Evolutionary conservation across 2,329 filamentous ascomycete genomes (phyloP).

Genomic region (Fusarium zealandicum): DNA sequence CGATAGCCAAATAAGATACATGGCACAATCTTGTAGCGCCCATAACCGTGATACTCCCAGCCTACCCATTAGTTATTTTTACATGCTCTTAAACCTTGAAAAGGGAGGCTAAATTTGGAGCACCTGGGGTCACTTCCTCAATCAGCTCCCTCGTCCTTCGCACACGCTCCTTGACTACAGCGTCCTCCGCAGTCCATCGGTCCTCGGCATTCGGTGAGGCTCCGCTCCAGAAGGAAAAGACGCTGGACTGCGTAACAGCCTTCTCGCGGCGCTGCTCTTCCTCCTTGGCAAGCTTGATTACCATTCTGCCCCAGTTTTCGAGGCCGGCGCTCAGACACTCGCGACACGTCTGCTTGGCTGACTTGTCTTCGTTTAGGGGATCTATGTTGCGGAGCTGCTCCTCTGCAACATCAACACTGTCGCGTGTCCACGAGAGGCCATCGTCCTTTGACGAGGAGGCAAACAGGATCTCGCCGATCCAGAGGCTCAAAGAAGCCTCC

Average conservation of each 20-base stretch:
- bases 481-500: conserved; percentile 84
- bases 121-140: conserved; percentile 55
- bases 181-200: conserved; percentile 63
- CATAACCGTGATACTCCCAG: conserved; percentile 7
- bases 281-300: conserved; percentile 66
- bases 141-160: conserved; percentile 60
- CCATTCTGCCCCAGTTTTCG: conserved; percentile 85
- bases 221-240: conserved; percentile 50
- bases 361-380: conserved; percentile 35
- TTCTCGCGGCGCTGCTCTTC: conserved; percentile 53
- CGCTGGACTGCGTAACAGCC: conserved; percentile 34
- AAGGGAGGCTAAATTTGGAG: conserved; percentile 45
- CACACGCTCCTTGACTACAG: conserved; percentile 60
- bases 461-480: conserved; percentile 94
- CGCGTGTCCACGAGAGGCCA: conserved; percentile 87
- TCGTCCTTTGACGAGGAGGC: conserved; percentile 67
- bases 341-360: conserved; percentile 65
- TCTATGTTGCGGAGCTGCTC: conserved; percentile 63
- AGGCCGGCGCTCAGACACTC: conserved; percentile 81
- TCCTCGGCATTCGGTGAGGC: conserved; percentile 47
- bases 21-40: conserved; percentile 22
- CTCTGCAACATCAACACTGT: conserved; percentile 83
- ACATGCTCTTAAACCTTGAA: conserved; percentile 50
- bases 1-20: conserved; percentile 27
- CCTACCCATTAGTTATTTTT: conserved; percentile 9